Base-by-base conservation (phyloP, 768 basidiomycete species). In the Lactifluus volemus region DNA sequence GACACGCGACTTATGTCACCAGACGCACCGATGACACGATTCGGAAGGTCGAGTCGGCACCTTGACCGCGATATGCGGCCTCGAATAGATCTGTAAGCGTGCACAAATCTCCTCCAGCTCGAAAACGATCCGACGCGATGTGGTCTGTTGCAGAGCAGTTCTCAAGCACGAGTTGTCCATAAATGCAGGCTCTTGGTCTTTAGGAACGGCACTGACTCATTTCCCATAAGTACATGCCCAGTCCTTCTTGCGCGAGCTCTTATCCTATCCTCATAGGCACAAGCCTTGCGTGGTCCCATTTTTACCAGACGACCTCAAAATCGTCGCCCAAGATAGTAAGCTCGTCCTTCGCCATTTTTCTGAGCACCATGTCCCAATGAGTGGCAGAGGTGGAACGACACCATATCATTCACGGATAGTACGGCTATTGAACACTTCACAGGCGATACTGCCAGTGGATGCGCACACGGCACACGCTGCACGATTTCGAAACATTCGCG, bases 191-290 rank as follows among this genome's bases (percentile, higher is more conserved):
- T 25, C 25, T 25, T 1, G 25, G 25, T 25, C 25, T 25, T 25
- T 25, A 25, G 25, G 25, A 25, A 25, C 2, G 25, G 25, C 25
- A 25, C 25, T 25, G 25, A 25, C 25, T 25, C 63, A 6, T 54
- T 64, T 25, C 19, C 50, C 10, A 11, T 38, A 25, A 25, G 25
- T 25, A 25, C 25, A 25, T 2, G 44, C 54, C 9, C 59, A 36
- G 4, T 49, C 54, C 6, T 61, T 53, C 21, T 54, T 64, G n/a
- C 53, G 39, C 50, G 63, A 63, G 25, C 25, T 25, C 25, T 34
- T 34, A 34, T 34, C 25, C 25, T 25, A 34, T 19, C 55, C 39
- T 32, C 29, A 25, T 52, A 3, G 5, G 10, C 12, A 25, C 25
- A 39, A 21, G 21, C 55, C 57, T 34, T 45, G 21, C 3, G 49